Percentiles rank a stretch among this genome's conserved stretches.
Conservation (phyloP, 352 stramenopile genomes). For the Plasmopara viticola region DNA sequence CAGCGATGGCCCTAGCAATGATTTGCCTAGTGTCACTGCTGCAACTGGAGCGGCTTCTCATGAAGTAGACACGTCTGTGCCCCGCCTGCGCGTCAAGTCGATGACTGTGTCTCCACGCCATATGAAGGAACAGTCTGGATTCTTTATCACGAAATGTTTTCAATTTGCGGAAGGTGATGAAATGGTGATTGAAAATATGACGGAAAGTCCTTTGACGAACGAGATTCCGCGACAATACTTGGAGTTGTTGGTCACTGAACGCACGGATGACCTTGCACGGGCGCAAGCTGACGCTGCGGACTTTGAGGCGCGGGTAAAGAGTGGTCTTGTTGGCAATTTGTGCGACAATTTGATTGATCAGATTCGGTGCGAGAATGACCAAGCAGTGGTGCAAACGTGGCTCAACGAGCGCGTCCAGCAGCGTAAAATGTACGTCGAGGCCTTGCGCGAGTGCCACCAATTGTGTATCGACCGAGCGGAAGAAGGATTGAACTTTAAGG, state of each 20-base stretch:
- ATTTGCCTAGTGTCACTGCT: constrained; percentile 21
- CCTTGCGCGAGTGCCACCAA: constrained; percentile 61
- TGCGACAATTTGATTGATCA: constrained; percentile 86
- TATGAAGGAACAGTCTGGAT: constrained; percentile 67
- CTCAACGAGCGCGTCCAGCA: constrained; percentile 64
- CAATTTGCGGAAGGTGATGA: constrained; percentile 66
- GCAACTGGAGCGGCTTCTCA: constrained; percentile 7
- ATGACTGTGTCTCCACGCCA: constrained; percentile 70
- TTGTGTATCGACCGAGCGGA: constrained; percentile 59
- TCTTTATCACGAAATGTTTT: constrained; percentile 78
- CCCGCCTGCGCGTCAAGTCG: constrained; percentile 55
- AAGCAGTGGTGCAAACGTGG: constrained; percentile 63
- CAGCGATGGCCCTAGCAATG: constrained; percentile 22
- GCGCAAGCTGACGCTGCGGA: constrained; percentile 43
- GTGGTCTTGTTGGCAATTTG: constrained; percentile 44
- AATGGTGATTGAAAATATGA: constrained; percentile 81
- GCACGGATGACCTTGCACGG: constrained; percentile 40
- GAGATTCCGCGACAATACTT: constrained; percentile 76
- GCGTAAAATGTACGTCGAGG: constrained; percentile 62
- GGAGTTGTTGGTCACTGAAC: constrained; percentile 52
- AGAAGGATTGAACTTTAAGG: constrained; percentile 73
- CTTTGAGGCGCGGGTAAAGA: constrained; percentile 65
- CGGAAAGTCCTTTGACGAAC: constrained; percentile 74
- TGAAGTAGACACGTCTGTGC: constrained; percentile 23
- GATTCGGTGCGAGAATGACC: constrained; percentile 75